These are phyloP conservation scores for Tuber indicum DNA, from an alignment of 495 filamentous ascomycete species.

Conservation along the genomic window DNA sequence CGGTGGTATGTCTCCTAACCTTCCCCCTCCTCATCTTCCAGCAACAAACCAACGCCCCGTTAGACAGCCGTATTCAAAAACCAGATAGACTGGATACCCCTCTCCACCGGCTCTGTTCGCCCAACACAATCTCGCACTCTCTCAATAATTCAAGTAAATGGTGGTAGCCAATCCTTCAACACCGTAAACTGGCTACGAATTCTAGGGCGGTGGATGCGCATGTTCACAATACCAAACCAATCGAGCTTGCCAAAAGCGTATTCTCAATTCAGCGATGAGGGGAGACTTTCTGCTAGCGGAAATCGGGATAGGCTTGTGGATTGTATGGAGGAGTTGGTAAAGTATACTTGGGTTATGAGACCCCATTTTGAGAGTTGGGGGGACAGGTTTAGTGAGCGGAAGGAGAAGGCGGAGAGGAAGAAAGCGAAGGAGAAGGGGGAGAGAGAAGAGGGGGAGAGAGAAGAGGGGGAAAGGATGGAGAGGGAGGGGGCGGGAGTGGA, in stretches of 20 bases:
- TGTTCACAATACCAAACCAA: constrained; percentile 69
- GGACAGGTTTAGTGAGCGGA: constrained; percentile 60
- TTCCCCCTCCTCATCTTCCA: not conserved
- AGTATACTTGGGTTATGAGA: constrained; percentile 63
- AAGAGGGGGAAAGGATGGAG: not conserved
- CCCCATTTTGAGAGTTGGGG: constrained; percentile 57
- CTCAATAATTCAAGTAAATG: constrained; percentile 58
- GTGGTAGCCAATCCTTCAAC: constrained; percentile 67
- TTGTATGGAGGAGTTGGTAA: constrained; percentile 73
- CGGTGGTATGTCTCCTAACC: constrained; percentile 48
- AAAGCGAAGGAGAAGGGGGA: not conserved
- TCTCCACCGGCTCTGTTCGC: constrained; percentile 56
- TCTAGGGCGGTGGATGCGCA: constrained; percentile 70
- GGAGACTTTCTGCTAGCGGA: constrained; percentile 54
- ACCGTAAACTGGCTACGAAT: constrained; percentile 65
- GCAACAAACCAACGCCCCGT: not conserved
- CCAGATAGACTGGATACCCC: constrained; percentile 69
- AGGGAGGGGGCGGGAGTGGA: not conserved
- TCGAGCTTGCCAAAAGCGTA: constrained; percentile 60
- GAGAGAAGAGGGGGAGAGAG: not conserved
- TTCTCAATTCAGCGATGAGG: constrained; percentile 56
- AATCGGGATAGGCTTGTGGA: constrained; percentile 65
- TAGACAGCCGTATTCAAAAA: constrained; percentile 68
- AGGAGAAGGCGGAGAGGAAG: constrained; percentile 46
- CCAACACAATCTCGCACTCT: constrained; percentile 66